phyloP scores from a whole-genome alignment of 306 rosid species.

The Purshia tridentata region DNA sequence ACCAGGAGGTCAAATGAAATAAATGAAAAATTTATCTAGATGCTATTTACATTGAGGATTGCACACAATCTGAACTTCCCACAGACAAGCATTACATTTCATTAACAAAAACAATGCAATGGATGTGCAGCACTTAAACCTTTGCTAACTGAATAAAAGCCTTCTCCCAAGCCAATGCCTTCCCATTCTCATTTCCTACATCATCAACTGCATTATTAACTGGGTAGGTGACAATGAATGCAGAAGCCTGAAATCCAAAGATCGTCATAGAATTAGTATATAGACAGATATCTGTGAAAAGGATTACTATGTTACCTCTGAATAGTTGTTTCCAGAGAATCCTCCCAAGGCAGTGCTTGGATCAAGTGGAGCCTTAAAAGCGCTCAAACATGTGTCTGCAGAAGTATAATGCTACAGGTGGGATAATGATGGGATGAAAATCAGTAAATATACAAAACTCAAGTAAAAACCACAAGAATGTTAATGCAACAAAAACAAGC shows the following conservation, averaged over 20 bases:
- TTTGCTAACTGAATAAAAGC: slow-evolving; percentile 79
- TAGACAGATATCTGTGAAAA: slow-evolving; percentile 21
- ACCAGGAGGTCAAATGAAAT: not conserved
- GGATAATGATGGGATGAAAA: slow-evolving; percentile 26
- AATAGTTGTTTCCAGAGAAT: slow-evolving; percentile 79
- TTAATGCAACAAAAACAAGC: not conserved
- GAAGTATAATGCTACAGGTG: slow-evolving; percentile 75
- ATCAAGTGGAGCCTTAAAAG: slow-evolving; percentile 95
- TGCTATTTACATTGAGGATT: slow-evolving; percentile 10
- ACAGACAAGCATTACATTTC: slow-evolving; percentile 25
- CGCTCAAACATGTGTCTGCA: slow-evolving; percentile 92
- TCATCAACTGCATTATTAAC: slow-evolving; percentile 75
- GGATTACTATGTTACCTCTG: slow-evolving; percentile 59
- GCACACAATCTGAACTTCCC: slow-evolving; percentile 16
- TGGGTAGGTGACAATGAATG: slow-evolving; percentile 87
- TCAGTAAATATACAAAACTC: slow-evolving; percentile 18
- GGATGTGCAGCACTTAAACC: slow-evolving; percentile 47
- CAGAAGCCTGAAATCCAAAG: slow-evolving; percentile 73
- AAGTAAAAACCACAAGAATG: not conserved
- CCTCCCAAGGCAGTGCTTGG: slow-evolving; percentile 94
- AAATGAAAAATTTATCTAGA: slow-evolving; percentile 14
- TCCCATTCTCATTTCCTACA: slow-evolving; percentile 77
- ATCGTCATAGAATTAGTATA: slow-evolving; percentile 30
- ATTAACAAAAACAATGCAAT: slow-evolving; percentile 21
- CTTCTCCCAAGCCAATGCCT: slow-evolving; percentile 84